Conservation (phyloP, 2,329 filamentous ascomycete species). For the Tolypocladium pustulatum region DNA sequence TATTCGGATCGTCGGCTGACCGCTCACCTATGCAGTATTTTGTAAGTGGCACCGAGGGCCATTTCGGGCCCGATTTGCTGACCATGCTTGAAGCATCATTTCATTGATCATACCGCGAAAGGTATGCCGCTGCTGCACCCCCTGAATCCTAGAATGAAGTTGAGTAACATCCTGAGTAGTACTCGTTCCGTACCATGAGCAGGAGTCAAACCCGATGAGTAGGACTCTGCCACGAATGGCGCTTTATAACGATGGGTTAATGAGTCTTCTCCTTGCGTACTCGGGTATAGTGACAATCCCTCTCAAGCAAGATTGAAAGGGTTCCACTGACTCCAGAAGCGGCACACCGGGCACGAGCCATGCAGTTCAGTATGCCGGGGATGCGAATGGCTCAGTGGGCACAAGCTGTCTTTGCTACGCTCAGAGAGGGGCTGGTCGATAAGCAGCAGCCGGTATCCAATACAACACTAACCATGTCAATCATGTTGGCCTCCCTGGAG, state of each 20-base stretch:
- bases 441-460: constrained; percentile 55
- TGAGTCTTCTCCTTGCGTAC: constrained; percentile 70
- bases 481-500: constrained; percentile 76
- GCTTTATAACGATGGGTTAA: constrained; percentile 56
- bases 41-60: constrained; percentile 18
- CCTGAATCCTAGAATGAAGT: constrained; percentile 7
- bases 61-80: neutral
- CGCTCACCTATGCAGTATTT: constrained; percentile 29
- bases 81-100: constrained; percentile 33
- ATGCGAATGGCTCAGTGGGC: constrained; percentile 76
- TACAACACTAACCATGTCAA: constrained; percentile 66
- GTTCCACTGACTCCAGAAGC: constrained; percentile 28
- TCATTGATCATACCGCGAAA: constrained; percentile 71
- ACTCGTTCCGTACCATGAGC: constrained; percentile 39
- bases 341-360: constrained; percentile 66
- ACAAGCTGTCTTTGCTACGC: constrained; percentile 62
- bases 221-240: constrained; percentile 50
- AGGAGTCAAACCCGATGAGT: constrained; percentile 41
- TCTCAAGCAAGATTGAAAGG: neutral
- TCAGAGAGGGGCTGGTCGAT: constrained; percentile 56
- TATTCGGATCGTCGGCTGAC: constrained; percentile 10
- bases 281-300: constrained; percentile 32
- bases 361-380: constrained; percentile 62
- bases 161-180: constrained; percentile 28
- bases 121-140: constrained; percentile 31